phyloP scores from a whole-genome alignment of 768 basidiomycete genomes.

The Calocera viscosa region DNA sequence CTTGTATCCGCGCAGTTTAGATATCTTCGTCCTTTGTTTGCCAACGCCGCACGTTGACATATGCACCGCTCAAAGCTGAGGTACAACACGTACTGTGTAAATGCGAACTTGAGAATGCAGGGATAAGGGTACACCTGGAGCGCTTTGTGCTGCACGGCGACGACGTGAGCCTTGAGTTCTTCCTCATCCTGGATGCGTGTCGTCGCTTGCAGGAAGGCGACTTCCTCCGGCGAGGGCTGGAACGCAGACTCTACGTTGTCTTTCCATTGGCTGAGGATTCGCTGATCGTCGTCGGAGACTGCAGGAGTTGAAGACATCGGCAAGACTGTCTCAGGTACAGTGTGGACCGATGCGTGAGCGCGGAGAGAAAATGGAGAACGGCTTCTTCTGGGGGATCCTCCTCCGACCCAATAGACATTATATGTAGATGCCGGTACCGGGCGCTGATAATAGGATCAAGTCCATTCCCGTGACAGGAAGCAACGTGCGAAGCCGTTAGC shows the following conservation, averaged over 20 bases:
- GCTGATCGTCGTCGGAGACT: background rate
- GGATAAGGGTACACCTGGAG: slow-evolving; percentile 23
- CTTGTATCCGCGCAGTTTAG: slow-evolving; percentile 18
- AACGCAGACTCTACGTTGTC: background rate
- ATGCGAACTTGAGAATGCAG: slow-evolving; percentile 18
- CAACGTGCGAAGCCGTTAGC: no score
- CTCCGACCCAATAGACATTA: no score
- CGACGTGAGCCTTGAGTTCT: slow-evolving; percentile 25
- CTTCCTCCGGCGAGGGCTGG: slow-evolving; percentile 12
- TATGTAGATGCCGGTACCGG: no score
- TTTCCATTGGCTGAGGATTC: background rate
- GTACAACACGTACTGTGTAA: background rate
- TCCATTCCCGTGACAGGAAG: no score
- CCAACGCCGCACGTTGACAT: no score
- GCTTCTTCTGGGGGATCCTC: no score
- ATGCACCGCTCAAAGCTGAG: no score
- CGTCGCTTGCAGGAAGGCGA: slow-evolving; percentile 24
- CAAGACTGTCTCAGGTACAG: no score
- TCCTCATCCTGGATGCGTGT: slow-evolving; percentile 26
- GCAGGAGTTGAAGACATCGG: no score
- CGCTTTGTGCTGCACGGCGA: slow-evolving; percentile 27
- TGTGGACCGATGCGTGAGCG: no score
- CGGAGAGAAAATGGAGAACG: no score
- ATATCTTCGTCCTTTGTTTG: slow-evolving; percentile 17
- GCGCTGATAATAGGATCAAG: no score